Evolutionary conservation across 257 asterid species (phyloP).

Genomic region (Przewalskia tangutica): DNA sequence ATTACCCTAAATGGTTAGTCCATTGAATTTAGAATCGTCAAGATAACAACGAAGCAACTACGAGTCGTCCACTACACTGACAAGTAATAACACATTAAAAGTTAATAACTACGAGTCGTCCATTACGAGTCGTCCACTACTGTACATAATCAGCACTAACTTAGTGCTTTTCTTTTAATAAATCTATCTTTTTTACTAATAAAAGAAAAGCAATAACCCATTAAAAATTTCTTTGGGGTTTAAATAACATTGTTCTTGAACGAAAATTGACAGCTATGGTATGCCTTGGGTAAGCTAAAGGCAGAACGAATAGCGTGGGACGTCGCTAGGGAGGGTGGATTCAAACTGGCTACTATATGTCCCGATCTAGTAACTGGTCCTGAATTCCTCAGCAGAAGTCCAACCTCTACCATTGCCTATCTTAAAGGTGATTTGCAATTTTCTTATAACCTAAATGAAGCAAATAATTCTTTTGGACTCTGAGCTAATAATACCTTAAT

Average conservation of each 20-base stretch:
- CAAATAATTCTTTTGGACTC: neutral
- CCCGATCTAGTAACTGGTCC: constrained; percentile 77
- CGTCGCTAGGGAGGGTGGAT: constrained; percentile 36
- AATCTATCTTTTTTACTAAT: neutral
- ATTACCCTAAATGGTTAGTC: too few relatives aligned
- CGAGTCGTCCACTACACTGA: neutral
- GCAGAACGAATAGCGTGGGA: constrained; percentile 80
- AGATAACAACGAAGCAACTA: neutral
- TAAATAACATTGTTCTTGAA: neutral
- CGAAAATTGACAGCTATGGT: constrained; percentile 61
- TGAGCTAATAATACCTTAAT: neutral
- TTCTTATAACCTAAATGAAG: neutral
- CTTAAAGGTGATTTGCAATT: constrained; percentile 33
- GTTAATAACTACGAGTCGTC: too few relatives aligned
- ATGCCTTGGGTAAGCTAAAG: constrained; percentile 83
- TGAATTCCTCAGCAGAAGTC: constrained; percentile 30
- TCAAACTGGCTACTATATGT: constrained; percentile 64
- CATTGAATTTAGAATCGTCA: neutral
- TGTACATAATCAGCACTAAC: neutral
- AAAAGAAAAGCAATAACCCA: neutral
- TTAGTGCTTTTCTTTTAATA: neutral
- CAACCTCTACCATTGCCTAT: constrained; percentile 70
- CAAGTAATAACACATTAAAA: too few relatives aligned
- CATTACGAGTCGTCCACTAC: neutral
- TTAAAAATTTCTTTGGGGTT: neutral